These are phyloP conservation scores for Thelonectria rubi DNA, from an alignment of 2,329 filamentous ascomycete species.

Conservation along the genomic window DNA sequence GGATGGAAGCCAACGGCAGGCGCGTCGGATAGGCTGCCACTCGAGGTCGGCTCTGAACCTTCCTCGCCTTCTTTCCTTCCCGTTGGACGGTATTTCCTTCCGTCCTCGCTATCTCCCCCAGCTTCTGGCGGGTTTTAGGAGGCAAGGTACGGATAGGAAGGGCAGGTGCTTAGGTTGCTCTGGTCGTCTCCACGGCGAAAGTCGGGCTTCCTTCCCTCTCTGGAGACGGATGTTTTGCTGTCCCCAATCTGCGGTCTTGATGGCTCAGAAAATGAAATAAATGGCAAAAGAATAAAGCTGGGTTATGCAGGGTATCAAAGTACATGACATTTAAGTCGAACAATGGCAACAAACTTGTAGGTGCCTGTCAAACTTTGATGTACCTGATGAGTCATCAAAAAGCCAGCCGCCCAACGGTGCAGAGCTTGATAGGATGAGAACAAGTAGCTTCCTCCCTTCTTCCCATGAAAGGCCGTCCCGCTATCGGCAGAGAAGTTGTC, in stretches of 20 bases:
- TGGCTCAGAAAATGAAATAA: background rate
- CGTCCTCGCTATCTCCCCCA: background rate
- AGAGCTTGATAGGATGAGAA: background rate
- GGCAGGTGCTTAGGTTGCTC: too few relatives aligned
- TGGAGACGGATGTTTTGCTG: background rate
- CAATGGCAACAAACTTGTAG: too few relatives aligned
- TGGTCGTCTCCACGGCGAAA: background rate
- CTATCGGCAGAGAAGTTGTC: background rate
- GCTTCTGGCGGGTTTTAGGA: background rate
- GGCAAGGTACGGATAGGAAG: too few relatives aligned
- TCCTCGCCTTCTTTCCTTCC: background rate
- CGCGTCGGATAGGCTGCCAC: background rate
- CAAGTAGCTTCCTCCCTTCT: background rate
- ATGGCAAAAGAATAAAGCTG: background rate
- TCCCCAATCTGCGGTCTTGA: background rate
- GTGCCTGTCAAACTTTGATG: background rate
- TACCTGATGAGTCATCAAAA: background rate
- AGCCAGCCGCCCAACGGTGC: background rate
- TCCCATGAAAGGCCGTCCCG: background rate
- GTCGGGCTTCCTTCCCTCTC: background rate
- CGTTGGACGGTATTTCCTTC: background rate
- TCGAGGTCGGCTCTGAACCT: background rate
- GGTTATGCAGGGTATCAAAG: background rate
- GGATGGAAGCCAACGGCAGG: background rate
- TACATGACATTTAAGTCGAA: background rate